Evolutionary conservation across 2,329 filamentous ascomycete genomes (phyloP).

Genomic region (Ophiostoma angusticollis): DNA sequence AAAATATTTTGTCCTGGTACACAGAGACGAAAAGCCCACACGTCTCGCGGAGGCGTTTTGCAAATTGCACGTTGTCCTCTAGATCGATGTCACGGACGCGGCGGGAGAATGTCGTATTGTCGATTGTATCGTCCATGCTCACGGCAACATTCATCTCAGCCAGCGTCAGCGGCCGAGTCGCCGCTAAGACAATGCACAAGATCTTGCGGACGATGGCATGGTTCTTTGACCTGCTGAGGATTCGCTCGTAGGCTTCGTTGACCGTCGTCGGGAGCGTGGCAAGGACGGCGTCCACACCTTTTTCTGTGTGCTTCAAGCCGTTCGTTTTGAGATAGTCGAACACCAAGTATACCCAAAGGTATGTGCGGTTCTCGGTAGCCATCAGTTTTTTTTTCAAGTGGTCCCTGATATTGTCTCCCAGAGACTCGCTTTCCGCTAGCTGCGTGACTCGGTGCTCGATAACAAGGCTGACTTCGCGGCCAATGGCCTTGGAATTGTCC

Average conservation of each 20-base stretch:
- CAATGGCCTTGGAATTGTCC: constrained; percentile 5
- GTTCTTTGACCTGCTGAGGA: constrained; percentile 13
- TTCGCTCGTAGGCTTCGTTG: constrained; percentile 13
- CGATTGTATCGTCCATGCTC: constrained; percentile 6
- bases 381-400: constrained; percentile 15
- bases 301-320: constrained; percentile 7
- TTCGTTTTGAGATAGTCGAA: constrained; percentile 14
- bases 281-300: constrained; percentile 11
- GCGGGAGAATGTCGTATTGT: background rate
- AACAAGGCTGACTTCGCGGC: constrained; percentile 5
- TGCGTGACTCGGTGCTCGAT: constrained; percentile 4
- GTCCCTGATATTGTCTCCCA: background rate
- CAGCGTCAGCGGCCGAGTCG: constrained; percentile 17
- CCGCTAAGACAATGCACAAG: constrained; percentile 18
- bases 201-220: constrained; percentile 10
- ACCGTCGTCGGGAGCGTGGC: constrained; percentile 16
- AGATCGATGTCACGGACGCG: constrained; percentile 14
- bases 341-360: constrained; percentile 26
- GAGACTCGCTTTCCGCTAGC: background rate
- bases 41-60: constrained; percentile 13
- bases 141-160: constrained; percentile 20
- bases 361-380: constrained; percentile 20
- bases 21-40: constrained; percentile 21
- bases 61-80: constrained; percentile 14
- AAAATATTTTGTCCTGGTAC: constrained; percentile 17